phyloP scores from a whole-genome alignment of 2,329 filamentous ascomycete species.

The Reticulascus tulasneorum region DNA sequence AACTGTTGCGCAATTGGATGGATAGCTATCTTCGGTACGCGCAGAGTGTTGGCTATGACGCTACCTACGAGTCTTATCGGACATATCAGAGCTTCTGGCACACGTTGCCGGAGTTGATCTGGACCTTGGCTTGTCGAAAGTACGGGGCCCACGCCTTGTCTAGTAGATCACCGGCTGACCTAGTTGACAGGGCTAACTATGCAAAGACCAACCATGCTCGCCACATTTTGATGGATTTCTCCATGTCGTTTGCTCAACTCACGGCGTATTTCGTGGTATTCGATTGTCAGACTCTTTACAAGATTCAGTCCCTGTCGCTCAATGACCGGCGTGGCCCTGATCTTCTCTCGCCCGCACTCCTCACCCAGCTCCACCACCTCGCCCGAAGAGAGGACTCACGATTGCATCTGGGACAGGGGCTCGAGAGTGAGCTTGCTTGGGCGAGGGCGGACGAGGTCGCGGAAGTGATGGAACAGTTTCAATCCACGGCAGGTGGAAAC shows the following conservation, averaged over 20 bases:
- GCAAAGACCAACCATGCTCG: conserved; percentile 22
- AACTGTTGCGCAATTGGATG: conserved; percentile 47
- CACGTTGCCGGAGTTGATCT: conserved; percentile 47
- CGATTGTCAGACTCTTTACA: conserved; percentile 34
- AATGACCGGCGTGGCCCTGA: conserved; percentile 30
- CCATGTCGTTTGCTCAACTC: conserved; percentile 41
- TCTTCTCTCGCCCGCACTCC: conserved; percentile 39
- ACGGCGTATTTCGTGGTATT: conserved; percentile 48
- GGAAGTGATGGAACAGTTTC: conserved; percentile 41
- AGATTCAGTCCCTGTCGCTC: conserved; percentile 6
- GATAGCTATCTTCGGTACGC: conserved; percentile 41
- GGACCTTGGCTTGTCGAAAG: conserved; percentile 24
- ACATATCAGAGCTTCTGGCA: conserved; percentile 48
- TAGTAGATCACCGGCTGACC: no score
- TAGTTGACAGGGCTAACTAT: conserved; percentile 1
- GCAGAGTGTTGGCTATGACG: conserved; percentile 25
- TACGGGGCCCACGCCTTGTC: no score
- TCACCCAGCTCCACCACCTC: conserved; percentile 37
- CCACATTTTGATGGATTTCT: conserved; percentile 31
- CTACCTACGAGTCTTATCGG: conserved; percentile 38
- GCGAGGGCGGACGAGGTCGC: conserved; percentile 15
- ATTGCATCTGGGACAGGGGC: conserved; percentile 7
- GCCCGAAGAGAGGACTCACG: conserved; percentile 17
- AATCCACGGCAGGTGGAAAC: conserved; percentile 33
- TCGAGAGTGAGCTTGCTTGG: conserved; percentile 24